phyloP scores from a whole-genome alignment of 306 rosid species.

The Casuarina glauca region DNA sequence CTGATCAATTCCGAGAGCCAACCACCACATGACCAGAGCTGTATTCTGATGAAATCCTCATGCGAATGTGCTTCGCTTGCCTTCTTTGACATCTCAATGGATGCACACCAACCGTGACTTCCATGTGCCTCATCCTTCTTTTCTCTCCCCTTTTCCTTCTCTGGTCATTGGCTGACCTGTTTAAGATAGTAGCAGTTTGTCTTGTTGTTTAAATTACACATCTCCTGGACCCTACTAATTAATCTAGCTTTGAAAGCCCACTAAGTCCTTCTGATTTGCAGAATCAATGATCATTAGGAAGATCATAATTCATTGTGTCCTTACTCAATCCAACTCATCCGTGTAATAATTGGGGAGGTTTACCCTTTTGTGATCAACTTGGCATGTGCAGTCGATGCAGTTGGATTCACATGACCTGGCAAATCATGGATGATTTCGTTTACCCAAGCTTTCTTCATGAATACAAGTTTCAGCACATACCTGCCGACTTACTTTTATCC shows the following conservation, averaged over 20 bases:
- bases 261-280: slow-evolving; percentile 1
- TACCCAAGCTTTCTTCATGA: neutral
- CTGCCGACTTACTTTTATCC: neutral
- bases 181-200: neutral
- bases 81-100: neutral
- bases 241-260: neutral
- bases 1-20: slow-evolving; percentile 18
- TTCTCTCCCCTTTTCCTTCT: no score
- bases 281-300: neutral
- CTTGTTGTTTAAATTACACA: neutral
- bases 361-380: slow-evolving; percentile 1
- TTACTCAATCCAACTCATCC: slow-evolving; percentile 13
- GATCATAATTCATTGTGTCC: neutral
- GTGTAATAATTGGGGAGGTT: neutral
- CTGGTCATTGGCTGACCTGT: neutral
- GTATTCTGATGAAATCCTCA: neutral
- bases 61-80: no score
- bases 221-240: slow-evolving; percentile 5
- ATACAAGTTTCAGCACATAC: neutral
- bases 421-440: slow-evolving; percentile 19
- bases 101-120: slow-evolving; percentile 14
- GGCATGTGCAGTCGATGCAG: slow-evolving; percentile 27
- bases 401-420: slow-evolving; percentile 29
- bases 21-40: slow-evolving; percentile 12
- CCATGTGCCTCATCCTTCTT: neutral